Evolutionary conservation across 2,329 filamentous ascomycete genomes (phyloP).

Genomic region (Ophiocordyceps camponoti-rufipedis): DNA sequence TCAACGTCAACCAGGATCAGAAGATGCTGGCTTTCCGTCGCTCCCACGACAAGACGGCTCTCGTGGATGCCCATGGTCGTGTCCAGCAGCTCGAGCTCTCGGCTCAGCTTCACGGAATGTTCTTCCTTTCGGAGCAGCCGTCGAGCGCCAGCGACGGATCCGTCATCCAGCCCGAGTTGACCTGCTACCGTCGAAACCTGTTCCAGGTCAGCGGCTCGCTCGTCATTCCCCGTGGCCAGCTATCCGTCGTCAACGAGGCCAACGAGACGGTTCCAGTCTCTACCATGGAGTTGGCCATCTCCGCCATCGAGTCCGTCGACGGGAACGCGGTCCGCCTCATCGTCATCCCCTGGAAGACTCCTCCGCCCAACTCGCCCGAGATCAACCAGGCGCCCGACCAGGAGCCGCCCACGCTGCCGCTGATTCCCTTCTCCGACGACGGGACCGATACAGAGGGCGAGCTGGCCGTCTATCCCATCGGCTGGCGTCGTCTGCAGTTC

Average conservation of each 20-base stretch:
- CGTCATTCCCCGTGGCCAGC: conserved; percentile 57
- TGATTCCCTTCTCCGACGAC: conserved; percentile 49
- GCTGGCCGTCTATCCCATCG: conserved; percentile 78
- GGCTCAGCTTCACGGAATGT: conserved; percentile 75
- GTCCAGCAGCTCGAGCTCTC: conserved; percentile 43
- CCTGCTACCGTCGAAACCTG: conserved; percentile 86
- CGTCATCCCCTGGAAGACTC: conserved; percentile 95
- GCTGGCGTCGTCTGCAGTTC: conserved; percentile 88
- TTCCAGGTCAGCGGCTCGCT: conserved; percentile 91
- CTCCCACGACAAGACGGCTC: conserved; percentile 38
- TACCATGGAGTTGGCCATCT: conserved; percentile 72
- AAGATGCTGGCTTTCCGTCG: conserved; percentile 41
- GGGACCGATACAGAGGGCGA: conserved; percentile 49
- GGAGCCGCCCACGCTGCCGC: conserved; percentile 66
- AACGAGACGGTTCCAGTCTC: conserved; percentile 71
- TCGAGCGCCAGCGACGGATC: conserved; percentile 39
- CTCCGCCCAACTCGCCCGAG: conserved; percentile 59
- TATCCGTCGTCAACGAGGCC: conserved; percentile 68
- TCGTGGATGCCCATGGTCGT: conserved; percentile 39
- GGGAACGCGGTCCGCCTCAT: conserved; percentile 85
- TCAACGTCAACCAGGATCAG: conserved; percentile 40
- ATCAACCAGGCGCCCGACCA: conserved; percentile 51
- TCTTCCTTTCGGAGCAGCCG: conserved; percentile 69
- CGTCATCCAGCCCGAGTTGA: conserved; percentile 60
- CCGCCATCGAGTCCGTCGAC: conserved; percentile 87